Conservation (phyloP, 1,139 yeast genomes). For the Geotrichum reessii region DNA sequence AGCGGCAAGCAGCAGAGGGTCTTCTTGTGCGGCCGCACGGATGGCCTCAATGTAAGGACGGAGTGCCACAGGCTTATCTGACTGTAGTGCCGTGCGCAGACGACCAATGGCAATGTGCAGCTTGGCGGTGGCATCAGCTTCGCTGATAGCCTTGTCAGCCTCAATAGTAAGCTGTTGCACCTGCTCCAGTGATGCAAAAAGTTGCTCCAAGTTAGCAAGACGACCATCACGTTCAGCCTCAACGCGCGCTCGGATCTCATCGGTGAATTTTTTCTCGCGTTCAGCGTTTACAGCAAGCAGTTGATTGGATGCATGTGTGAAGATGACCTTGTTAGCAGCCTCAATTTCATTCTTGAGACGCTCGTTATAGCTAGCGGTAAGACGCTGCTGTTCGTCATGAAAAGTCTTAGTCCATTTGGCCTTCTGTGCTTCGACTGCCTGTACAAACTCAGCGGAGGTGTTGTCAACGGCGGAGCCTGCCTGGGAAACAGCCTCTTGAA, state of each 20-base stretch:
- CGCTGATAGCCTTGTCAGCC: conserved; percentile 51
- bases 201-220: conserved; percentile 59
- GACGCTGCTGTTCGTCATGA: conserved; percentile 55
- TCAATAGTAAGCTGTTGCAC: conserved; percentile 56
- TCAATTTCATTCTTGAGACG: conserved; percentile 62
- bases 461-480: conserved; percentile 24
- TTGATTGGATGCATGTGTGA: conserved; percentile 72
- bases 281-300: conserved; percentile 64
- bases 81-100: conserved; percentile 46
- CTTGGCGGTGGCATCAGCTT: conserved; percentile 51
- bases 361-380: conserved; percentile 57
- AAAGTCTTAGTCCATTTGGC: conserved; percentile 52
- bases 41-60: conserved; percentile 36
- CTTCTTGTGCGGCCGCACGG: conserved; percentile 43
- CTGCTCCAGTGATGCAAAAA: conserved; percentile 52
- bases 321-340: conserved; percentile 59
- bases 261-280: conserved; percentile 66
- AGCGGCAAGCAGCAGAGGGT: conserved; percentile 44
- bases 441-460: conserved; percentile 31
- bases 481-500: conserved; percentile 23
- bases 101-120: conserved; percentile 53
- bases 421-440: conserved; percentile 44
- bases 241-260: conserved; percentile 55
- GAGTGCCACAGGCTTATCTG: conserved; percentile 37
- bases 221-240: conserved; percentile 82